Percentiles rank a stretch among this genome's conserved stretches.
phyloP scores from a whole-genome alignment of 306 rosid genomes.

The Styphnolobium japonicum region DNA sequence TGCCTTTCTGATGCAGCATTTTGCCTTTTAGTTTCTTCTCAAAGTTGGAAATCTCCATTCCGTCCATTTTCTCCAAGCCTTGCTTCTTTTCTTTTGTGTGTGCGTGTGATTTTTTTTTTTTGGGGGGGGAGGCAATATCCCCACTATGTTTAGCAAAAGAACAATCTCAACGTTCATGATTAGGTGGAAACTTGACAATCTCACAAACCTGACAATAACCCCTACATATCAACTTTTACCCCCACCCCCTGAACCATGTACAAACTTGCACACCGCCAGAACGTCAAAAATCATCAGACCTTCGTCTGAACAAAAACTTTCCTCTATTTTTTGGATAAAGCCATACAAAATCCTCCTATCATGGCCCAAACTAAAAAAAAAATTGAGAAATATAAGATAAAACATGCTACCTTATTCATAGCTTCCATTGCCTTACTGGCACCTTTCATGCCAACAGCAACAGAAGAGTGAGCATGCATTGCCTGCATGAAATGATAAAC shows the following conservation, averaged over 20 bases:
- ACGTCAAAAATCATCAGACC: not conserved
- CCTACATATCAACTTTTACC: slow-evolving; percentile 12
- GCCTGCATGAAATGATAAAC: slow-evolving; percentile 60
- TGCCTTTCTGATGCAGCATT: not conserved
- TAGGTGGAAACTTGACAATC: slow-evolving; percentile 17
- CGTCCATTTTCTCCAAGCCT: not conserved
- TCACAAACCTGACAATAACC: not conserved
- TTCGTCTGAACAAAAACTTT: not conserved
- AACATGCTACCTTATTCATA: slow-evolving; percentile 70
- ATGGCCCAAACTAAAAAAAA: not conserved
- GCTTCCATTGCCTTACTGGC: slow-evolving; percentile 89
- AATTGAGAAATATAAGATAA: not conserved
- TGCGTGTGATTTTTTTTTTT: too few species aligned
- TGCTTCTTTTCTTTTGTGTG: slow-evolving; percentile 3
- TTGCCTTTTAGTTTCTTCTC: slow-evolving; percentile 20
- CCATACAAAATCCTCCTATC: slow-evolving; percentile 2
- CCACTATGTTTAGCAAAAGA: not conserved
- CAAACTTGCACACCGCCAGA: slow-evolving; percentile 15
- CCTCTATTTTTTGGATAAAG: not conserved
- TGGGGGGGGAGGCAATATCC: not conserved
- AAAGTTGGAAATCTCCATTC: not conserved
- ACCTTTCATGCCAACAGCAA: slow-evolving; percentile 93
- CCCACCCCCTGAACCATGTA: not conserved
- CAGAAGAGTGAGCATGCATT: slow-evolving; percentile 86
- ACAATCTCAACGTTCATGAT: not conserved